These are phyloP conservation scores for Rhynchospora pubera DNA, from an alignment of 176 grass and related monocot genomes.

Conservation along the genomic window DNA sequence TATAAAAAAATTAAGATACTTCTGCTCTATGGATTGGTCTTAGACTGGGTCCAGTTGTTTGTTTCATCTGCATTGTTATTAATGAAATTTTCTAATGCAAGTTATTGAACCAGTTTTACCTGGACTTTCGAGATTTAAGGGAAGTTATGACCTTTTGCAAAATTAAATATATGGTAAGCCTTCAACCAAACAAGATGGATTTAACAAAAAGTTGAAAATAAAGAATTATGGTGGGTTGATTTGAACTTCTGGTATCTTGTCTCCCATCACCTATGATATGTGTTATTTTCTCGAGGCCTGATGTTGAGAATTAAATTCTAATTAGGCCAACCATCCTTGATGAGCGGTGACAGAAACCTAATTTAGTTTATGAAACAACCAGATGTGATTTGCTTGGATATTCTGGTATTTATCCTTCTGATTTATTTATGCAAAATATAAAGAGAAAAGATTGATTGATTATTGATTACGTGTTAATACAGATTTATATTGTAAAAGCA, in stretches of 20 bases:
- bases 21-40: neutral
- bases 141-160: too few relatives aligned
- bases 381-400: neutral
- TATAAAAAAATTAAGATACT: too few relatives aligned
- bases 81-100: neutral
- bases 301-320: neutral
- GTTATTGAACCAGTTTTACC: too few relatives aligned
- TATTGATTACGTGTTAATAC: constrained; percentile 8
- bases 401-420: neutral
- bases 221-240: too few relatives aligned
- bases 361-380: neutral
- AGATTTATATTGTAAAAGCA: constrained; percentile 90
- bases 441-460: neutral
- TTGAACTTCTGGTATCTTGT: neutral
- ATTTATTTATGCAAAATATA: neutral
- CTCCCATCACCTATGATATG: too few relatives aligned
- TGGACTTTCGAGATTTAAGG: too few relatives aligned
- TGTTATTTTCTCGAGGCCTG: neutral
- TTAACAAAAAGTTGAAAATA: too few relatives aligned
- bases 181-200: too few relatives aligned
- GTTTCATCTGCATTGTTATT: neutral
- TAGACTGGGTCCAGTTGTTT: neutral
- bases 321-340: neutral
- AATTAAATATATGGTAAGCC: too few relatives aligned
- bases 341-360: neutral